Percentiles rank a stretch among this genome's conserved stretches.
phyloP scores from a whole-genome alignment of 176 grass and related monocot species.

The Aegilops speltoides region DNA sequence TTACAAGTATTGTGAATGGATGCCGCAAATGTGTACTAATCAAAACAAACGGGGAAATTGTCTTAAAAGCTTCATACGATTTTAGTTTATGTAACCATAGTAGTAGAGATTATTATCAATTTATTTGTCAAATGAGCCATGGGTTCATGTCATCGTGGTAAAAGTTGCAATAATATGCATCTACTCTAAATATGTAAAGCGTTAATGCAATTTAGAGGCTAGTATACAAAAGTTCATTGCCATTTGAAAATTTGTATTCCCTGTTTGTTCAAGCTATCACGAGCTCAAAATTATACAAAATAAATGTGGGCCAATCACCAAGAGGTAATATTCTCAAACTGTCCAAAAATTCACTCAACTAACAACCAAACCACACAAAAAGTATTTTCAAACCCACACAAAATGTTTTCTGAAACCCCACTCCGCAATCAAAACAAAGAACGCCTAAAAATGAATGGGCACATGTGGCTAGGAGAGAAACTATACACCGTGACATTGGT shows the following conservation, averaged over 20 bases:
- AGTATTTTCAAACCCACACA: background rate
- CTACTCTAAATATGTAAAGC: background rate
- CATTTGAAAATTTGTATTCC: background rate
- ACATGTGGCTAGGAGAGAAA: background rate
- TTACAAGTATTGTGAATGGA: background rate
- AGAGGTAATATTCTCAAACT: background rate
- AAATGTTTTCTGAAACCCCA: no score
- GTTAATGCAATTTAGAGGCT: background rate
- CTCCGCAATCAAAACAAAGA: background rate
- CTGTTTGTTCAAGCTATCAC: background rate
- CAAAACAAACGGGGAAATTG: background rate
- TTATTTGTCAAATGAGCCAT: background rate
- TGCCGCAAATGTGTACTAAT: background rate
- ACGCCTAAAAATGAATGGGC: background rate
- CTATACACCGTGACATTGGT: background rate
- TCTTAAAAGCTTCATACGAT: background rate
- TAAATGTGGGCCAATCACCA: background rate
- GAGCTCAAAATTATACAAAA: background rate
- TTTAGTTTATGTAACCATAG: background rate
- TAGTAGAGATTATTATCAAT: background rate
- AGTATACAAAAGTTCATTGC: background rate
- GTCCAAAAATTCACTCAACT: background rate
- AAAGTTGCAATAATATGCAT: background rate
- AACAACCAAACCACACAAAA: background rate
- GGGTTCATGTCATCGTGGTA: background rate